phyloP scores from a whole-genome alignment of 2,329 filamentous ascomycete genomes.

The Daldinia eschscholtzii region DNA sequence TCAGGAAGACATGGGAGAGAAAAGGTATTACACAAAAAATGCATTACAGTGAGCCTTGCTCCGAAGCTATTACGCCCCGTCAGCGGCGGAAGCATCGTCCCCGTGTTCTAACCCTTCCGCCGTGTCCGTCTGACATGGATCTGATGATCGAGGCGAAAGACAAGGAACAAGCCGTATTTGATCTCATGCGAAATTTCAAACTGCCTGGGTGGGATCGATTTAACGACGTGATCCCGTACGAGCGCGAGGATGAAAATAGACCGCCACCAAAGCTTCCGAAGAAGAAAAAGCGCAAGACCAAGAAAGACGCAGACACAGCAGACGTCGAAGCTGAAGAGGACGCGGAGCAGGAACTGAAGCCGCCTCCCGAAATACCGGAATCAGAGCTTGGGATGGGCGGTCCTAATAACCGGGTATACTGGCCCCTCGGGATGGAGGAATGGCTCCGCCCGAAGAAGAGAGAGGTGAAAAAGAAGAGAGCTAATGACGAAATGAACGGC shows the following conservation, averaged over 20 bases:
- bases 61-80: constrained; percentile 79
- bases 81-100: constrained; percentile 88
- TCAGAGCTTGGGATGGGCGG: constrained; percentile 90
- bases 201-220: constrained; percentile 83
- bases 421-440: constrained; percentile 90
- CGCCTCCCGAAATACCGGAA: constrained; percentile 65
- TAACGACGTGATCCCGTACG: constrained; percentile 82
- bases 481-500: constrained; percentile 45
- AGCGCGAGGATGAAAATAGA: constrained; percentile 80
- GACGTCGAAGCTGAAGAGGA: constrained; percentile 54
- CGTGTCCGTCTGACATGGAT: constrained; percentile 86
- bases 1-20: constrained; percentile 83
- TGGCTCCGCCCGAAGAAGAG: constrained; percentile 88
- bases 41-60: constrained; percentile 90
- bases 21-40: constrained; percentile 94
- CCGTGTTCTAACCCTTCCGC: constrained; percentile 82
- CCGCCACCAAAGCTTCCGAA: constrained; percentile 62
- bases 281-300: constrained; percentile 60
- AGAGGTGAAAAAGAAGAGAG: constrained; percentile 66
- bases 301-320: constrained; percentile 47
- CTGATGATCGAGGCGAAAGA: constrained; percentile 99
- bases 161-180: constrained; percentile 96
- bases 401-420: constrained; percentile 83
- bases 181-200: constrained; percentile 89
- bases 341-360: constrained; percentile 56